Conservation (phyloP, 1,139 yeast species). For the Tardiomyces blankii region DNA sequence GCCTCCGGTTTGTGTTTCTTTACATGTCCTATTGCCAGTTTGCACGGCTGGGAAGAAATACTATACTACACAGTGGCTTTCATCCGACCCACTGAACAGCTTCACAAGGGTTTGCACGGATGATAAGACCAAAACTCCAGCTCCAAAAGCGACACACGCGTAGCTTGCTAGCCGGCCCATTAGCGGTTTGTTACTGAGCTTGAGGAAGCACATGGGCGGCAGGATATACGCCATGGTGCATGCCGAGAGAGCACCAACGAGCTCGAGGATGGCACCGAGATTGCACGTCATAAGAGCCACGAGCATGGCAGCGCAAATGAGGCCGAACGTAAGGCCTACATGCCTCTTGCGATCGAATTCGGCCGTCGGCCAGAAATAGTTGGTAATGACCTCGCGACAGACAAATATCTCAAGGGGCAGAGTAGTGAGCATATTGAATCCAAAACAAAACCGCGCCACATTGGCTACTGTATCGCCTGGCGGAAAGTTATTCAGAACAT, state of each 20-base stretch:
- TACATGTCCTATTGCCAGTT: no score
- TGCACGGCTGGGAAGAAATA: no score
- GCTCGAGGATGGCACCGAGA: conserved; percentile 76
- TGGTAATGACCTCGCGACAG: conserved; percentile 72
- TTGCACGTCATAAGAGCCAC: conserved; percentile 77
- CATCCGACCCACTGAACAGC: conserved; percentile 32
- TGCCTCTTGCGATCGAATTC: conserved; percentile 30
- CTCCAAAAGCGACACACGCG: conserved; percentile 60
- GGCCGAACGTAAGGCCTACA: conserved; percentile 50
- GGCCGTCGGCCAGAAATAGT: conserved; percentile 35
- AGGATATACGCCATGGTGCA: conserved; percentile 85
- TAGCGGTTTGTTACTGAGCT: conserved; percentile 40
- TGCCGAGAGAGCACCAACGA: conserved; percentile 90
- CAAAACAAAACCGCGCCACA: conserved; percentile 83
- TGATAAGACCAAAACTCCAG: conserved; percentile 65
- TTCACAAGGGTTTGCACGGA: conserved; percentile 58
- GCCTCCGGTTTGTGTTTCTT: no score
- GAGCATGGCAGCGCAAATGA: conserved; percentile 62
- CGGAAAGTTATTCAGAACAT: conserved; percentile 76
- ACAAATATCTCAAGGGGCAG: conserved; percentile 87
- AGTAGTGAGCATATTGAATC: conserved; percentile 89
- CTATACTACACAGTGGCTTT: conserved; percentile 1
- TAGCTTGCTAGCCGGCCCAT: conserved; percentile 36
- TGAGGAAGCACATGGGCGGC: conserved; percentile 76
- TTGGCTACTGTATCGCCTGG: conserved; percentile 58